A percentile compares a stretch with the other conserved stretches of the same genome.
phyloP scores from a whole-genome alignment of 2,329 filamentous ascomycete genomes.

The Lachnellula arida region DNA sequence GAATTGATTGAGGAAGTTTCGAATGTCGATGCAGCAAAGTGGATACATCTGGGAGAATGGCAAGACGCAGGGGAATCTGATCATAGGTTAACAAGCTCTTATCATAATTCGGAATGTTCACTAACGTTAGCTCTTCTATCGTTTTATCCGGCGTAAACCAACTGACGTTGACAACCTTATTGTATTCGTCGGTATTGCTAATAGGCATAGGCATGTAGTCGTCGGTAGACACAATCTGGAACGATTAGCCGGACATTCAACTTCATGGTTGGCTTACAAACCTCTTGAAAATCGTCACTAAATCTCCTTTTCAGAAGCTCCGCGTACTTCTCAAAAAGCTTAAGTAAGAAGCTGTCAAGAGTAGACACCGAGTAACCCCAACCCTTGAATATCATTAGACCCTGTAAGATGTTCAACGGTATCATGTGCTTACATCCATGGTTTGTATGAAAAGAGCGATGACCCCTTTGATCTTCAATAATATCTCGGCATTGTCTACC shows the following conservation, averaged over 20 bases:
- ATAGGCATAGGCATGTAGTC: constrained; percentile 99
- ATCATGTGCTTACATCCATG: constrained; percentile 69
- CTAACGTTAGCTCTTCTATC: constrained; percentile 68
- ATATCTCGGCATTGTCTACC: constrained; percentile 80
- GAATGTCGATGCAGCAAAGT: constrained; percentile 94
- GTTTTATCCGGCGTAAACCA: constrained; percentile 89
- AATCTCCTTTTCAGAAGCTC: constrained; percentile 86
- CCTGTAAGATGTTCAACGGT: neutral
- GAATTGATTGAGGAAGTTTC: constrained; percentile 96
- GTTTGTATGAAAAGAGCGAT: constrained; percentile 95
- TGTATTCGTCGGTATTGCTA: constrained; percentile 82
- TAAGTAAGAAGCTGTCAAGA: constrained; percentile 81
- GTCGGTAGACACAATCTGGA: constrained; percentile 73
- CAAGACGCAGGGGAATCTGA: constrained; percentile 85
- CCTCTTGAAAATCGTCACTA: constrained; percentile 92
- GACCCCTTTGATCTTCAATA: constrained; percentile 92
- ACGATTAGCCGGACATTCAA: constrained; percentile 12
- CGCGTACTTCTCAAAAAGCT: constrained; percentile 88
- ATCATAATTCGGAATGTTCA: constrained; percentile 16
- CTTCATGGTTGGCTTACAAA: constrained; percentile 32
- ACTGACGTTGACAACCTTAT: constrained; percentile 91
- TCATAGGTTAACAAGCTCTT: neutral
- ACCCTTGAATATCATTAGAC: constrained; percentile 47
- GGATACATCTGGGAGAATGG: constrained; percentile 99
- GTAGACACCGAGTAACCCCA: constrained; percentile 84